Conservation (phyloP, 2,329 filamentous ascomycete species). For the Clarireedia monteithiana region DNA sequence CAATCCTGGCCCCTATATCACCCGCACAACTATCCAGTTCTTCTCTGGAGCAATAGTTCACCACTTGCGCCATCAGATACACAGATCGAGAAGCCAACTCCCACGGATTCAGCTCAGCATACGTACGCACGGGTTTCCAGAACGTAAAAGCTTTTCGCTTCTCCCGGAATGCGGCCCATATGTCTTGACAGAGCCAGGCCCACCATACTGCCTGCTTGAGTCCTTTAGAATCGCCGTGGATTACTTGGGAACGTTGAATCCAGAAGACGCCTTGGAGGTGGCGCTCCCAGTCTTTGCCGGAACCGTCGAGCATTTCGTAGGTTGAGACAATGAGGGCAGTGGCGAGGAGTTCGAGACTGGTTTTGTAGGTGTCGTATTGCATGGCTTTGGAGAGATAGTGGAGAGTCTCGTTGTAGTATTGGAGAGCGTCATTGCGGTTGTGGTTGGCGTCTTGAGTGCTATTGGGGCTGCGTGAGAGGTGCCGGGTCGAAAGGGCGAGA, state of each 20-base stretch:
- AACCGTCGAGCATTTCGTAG: constrained; percentile 59
- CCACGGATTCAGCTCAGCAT: constrained; percentile 40
- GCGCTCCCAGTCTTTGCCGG: constrained; percentile 47
- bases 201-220: constrained; percentile 55
- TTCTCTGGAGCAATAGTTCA: constrained; percentile 51
- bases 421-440: constrained; percentile 35
- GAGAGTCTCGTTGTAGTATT: constrained; percentile 56
- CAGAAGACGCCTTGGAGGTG: constrained; percentile 59
- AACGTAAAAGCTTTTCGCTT: constrained; percentile 48
- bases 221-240: constrained; percentile 49
- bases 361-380: constrained; percentile 48
- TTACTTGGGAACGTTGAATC: constrained; percentile 55
- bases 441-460: not conserved
- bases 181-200: constrained; percentile 58
- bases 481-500: no score
- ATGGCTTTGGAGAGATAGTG: constrained; percentile 54
- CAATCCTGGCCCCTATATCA: no score
- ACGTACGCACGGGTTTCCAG: constrained; percentile 45
- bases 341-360: constrained; percentile 48
- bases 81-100: constrained; percentile 46
- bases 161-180: constrained; percentile 57
- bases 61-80: constrained; percentile 47
- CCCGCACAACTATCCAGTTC: constrained; percentile 19
- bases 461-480: no score
- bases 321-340: constrained; percentile 53